A percentile compares a stretch with the other conserved stretches of the same genome.
These are phyloP conservation scores for Musa balbisiana DNA, from an alignment of 202 grass and related monocot genomes.

Conservation along the genomic window DNA sequence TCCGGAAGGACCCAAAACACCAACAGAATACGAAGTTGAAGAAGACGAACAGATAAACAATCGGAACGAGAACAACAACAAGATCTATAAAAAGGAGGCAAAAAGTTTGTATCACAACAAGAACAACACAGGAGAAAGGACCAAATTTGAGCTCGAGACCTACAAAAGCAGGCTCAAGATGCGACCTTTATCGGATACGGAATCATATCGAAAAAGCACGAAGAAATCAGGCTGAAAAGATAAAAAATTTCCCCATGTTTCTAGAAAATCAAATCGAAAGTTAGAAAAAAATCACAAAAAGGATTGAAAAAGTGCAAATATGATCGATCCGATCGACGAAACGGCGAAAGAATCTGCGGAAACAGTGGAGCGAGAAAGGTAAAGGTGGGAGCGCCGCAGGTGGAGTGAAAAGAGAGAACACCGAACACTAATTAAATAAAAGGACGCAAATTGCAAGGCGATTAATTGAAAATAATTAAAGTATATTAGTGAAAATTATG, in stretches of 20 bases:
- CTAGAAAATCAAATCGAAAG: neutral
- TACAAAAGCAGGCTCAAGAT: neutral
- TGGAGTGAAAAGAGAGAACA: neutral
- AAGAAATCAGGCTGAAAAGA: neutral
- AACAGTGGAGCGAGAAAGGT: neutral
- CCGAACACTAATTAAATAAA: neutral
- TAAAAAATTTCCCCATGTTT: neutral
- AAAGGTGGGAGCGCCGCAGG: neutral
- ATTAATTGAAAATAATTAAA: neutral
- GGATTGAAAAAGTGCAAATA: neutral
- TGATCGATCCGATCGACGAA: neutral
- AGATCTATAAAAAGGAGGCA: neutral
- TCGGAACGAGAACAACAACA: neutral
- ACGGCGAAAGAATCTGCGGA: neutral
- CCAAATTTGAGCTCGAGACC: neutral
- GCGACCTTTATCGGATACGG: neutral
- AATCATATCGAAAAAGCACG: neutral
- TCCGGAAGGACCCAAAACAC: neutral
- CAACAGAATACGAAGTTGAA: neutral
- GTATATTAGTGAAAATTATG: no score
- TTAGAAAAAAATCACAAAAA: neutral
- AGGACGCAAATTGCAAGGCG: neutral
- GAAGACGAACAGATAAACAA: no score
- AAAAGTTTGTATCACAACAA: neutral
- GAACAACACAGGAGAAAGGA: neutral